Conservation (phyloP, 805 yeast genomes). For the Candida maltosa region DNA sequence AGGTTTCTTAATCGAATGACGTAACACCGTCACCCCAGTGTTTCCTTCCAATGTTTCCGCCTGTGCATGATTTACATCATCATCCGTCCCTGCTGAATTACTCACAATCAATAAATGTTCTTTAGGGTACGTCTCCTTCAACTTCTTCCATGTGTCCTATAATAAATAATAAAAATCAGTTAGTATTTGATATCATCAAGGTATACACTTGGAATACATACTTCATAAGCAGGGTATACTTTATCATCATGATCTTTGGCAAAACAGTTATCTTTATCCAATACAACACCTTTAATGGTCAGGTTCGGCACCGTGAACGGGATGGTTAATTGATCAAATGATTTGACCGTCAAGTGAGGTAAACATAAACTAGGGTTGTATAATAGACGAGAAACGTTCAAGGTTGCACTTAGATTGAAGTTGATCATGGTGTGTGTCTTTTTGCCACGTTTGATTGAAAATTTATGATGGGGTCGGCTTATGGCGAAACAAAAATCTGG, state of each 20-base stretch:
- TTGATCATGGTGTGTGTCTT: no score
- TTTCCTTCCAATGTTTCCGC: constrained; percentile 60
- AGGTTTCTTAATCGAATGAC: constrained; percentile 77
- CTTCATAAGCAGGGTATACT: constrained; percentile 71
- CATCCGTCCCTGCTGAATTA: constrained; percentile 89
- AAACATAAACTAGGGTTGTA: constrained; percentile 64
- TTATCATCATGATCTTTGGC: constrained; percentile 78
- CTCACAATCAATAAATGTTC: constrained; percentile 73
- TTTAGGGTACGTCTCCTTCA: constrained; percentile 57
- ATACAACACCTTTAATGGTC: constrained; percentile 68
- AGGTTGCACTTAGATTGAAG: constrained; percentile 75
- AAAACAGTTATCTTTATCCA: constrained; percentile 95
- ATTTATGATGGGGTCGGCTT: no score
- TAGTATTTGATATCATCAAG: no score
- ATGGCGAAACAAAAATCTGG: no score
- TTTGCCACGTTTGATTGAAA: no score
- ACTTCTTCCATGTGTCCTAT: constrained; percentile 47
- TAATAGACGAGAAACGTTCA: constrained; percentile 59
- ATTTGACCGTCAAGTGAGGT: constrained; percentile 57
- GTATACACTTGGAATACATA: constrained; percentile 16
- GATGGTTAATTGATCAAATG: constrained; percentile 58
- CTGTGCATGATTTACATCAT: constrained; percentile 57
- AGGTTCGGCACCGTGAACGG: constrained; percentile 42
- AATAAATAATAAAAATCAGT: constrained; percentile 15
- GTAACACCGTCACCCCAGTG: constrained; percentile 66